Conservation (phyloP, 805 yeast species). For the Spathaspora arborariae region DNA sequence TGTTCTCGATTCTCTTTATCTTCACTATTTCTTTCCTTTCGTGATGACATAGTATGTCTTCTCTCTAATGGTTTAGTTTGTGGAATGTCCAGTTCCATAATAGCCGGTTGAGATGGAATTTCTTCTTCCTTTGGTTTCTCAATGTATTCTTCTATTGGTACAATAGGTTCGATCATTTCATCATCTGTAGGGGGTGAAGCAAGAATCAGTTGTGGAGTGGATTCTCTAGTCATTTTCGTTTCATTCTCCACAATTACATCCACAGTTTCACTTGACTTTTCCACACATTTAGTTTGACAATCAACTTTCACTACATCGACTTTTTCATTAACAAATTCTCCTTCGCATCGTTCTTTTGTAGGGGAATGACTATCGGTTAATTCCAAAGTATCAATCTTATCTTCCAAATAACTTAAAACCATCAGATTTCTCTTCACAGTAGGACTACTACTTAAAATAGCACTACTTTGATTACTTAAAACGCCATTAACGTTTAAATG, state of each 20-base stretch:
- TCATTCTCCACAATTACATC: not conserved
- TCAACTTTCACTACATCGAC: not conserved
- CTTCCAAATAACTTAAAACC: conserved; percentile 41
- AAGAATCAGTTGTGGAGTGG: not conserved
- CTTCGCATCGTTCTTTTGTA: not conserved
- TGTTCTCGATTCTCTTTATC: conserved; percentile 24
- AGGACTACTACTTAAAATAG: conserved; percentile 5
- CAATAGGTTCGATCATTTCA: conserved; percentile 5
- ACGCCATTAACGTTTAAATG: conserved; percentile 44
- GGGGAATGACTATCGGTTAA: conserved; percentile 19
- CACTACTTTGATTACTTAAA: conserved; percentile 23
- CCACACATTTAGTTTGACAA: not conserved
- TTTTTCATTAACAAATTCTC: not conserved
- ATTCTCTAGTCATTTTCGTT: not conserved
- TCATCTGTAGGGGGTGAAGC: conserved; percentile 2
- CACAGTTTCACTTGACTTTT: conserved; percentile 1
- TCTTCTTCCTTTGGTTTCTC: conserved; percentile 3
- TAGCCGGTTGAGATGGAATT: not conserved
- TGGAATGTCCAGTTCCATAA: not conserved
- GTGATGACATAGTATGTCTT: conserved; percentile 2
- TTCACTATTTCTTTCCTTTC: conserved; percentile 9
- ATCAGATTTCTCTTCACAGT: conserved; percentile 31
- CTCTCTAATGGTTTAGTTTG: not conserved
- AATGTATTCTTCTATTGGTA: conserved; percentile 10
- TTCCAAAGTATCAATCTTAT: conserved; percentile 40